Evolutionary conservation across 345 rosid species (phyloP), one percentile per base, ranked within the genome.

Genomic region (Bruguiera gymnorhiza): DNA sequence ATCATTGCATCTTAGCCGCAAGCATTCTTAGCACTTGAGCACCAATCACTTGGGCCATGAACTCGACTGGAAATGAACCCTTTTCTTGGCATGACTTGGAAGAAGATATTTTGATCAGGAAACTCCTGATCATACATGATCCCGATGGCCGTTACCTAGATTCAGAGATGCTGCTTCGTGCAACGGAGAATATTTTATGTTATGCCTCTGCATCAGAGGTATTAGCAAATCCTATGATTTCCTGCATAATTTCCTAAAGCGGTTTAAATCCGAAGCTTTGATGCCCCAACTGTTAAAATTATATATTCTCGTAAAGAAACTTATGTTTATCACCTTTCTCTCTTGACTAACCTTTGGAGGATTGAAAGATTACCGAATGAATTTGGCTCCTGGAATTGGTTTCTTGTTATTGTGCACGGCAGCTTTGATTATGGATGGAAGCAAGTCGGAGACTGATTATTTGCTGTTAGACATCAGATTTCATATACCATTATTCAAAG

Each of bases 101-200:
- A 54, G 89, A 87, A 29, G 91, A 87, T 15, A 70, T 78, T 70
- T 76, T 87, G 56, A 77, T 87, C 69, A 83, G 71, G 75, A 82
- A 79, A 75, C 83, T 93, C 65, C 82, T 87, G 57, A 75, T 84
- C 23, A 64, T 76, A 72, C 96, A 90, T 85, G 98, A 87, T 60
- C 93, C 93, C 29, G 97, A 90, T 65, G 88, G 86, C 10, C 89
- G 90, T 31, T 70, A 77, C 68, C 71, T 90, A 54, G 93, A 93
- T 74, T 82, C 93, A 8, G 84, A 81, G 77, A 78, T 57, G 71
- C 70, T 90, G 70, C 85, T 90, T 69, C 67, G 75, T 34, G 92
- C 86, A 61, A 73, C 80, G 29, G 88, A 93, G 84, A 83, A 82
- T 66, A 65, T 85, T 75, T 76, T 90, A 70, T 66, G 76, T 61